Evolutionary conservation across 345 rosid species (phyloP), one percentile per base, ranked within the genome.

Genomic region (Lepidium didymum): DNA sequence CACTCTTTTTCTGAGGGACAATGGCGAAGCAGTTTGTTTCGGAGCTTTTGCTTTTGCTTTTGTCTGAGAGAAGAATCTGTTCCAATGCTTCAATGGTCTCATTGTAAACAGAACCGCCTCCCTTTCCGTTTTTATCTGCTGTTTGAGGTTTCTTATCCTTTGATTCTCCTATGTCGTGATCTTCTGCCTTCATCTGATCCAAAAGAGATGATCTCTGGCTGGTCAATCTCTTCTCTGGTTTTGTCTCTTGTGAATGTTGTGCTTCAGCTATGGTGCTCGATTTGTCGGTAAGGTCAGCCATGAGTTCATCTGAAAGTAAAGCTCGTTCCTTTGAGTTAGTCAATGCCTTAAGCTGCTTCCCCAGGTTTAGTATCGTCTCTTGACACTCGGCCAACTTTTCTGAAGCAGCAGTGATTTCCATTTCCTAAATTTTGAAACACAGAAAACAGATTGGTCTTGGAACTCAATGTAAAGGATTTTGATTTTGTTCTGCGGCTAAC

Each of bases 321-420:
- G 75, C 62, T 49, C 84, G 81, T 67, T 88, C 90, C 41, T 75
- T 82, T 6, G 92, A 81, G 65, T 86, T 40, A 62, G 95, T 84
- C 81, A 94, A 73, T 58, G 88, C 91, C 75, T 85, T 88, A 52
- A 90, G 77, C 78, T 94, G 99, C 77, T 94, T 94, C 60, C 97
- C 97, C 4, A 94, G 72, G 79, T 87, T 86, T 52, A 86, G 72
- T 50, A 94, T 91, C 10, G 96, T 87, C 72, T 88, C 95, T 76
- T 91, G 97, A 79, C 96, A 94, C 78, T 94, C 96, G 0, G 96
- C 97, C 68, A 94, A 76, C 81, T 87, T 94, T 56, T 90, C 91
- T 56, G 99, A 87, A 76, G 99, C 99, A 67, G 91, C 91, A 42
- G 91, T 64, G 68, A 88, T 85, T 82, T 91, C 97, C 87, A 83